phyloP scores from a whole-genome alignment of 1,139 yeast genomes.

The Hyphopichia pseudoburtonii region DNA sequence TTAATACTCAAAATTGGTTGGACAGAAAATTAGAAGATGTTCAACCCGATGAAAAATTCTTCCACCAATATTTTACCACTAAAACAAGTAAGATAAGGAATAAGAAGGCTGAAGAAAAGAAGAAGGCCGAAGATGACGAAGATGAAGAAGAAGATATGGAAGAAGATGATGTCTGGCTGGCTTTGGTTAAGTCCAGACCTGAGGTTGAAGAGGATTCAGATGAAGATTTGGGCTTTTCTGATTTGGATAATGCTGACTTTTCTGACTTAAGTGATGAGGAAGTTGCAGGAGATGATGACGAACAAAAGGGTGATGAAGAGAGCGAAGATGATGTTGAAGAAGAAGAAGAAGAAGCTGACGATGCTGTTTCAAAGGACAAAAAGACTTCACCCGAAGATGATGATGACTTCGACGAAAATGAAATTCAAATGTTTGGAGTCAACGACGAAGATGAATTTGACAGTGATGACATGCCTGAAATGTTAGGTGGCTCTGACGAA shows the following conservation, averaged over 20 bases:
- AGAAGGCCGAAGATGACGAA: constrained; percentile 10
- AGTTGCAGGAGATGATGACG: constrained; percentile 28
- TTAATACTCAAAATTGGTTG: constrained; percentile 82
- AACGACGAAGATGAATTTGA: constrained; percentile 39
- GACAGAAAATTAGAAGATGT: constrained; percentile 62
- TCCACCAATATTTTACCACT: constrained; percentile 79
- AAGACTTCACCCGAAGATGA: constrained; percentile 9
- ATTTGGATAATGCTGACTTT: constrained; percentile 47
- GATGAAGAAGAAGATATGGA: constrained; percentile 26
- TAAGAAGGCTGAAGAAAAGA: constrained; percentile 22
- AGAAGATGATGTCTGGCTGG: constrained; percentile 86
- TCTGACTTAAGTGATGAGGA: constrained; percentile 27
- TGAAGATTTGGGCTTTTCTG: constrained; percentile 42
- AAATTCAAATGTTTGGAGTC: constrained; percentile 27
- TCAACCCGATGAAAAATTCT: constrained; percentile 86
- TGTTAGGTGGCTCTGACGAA: constrained; percentile 18
- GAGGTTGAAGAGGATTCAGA: constrained; percentile 64
- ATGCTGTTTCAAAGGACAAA: constrained; percentile 11
- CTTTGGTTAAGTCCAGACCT: constrained; percentile 80
- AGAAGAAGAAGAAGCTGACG: constrained; percentile 12
- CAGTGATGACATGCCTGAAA: constrained; percentile 28
- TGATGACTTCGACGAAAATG: constrained; percentile 21
- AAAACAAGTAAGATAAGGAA: constrained; percentile 51
- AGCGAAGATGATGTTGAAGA: constrained; percentile 27
- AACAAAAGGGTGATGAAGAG: constrained; percentile 26